Conservation (phyloP, 2,329 filamentous ascomycete species). For the Paraphaeosphaeria sporulosa region DNA sequence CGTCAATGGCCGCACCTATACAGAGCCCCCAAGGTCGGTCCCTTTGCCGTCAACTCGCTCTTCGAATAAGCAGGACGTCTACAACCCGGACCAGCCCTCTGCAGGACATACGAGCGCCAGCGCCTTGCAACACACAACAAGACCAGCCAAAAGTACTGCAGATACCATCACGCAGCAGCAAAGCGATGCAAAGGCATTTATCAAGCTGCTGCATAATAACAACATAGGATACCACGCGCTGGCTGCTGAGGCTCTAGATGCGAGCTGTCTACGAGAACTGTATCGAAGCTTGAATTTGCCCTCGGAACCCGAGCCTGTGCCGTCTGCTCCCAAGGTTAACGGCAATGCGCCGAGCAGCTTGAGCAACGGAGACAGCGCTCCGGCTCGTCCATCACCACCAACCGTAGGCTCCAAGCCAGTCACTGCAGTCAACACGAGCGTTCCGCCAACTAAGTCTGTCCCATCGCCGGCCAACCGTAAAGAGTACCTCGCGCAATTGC, state of each 20-base stretch:
- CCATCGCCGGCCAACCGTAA: constrained; percentile 68
- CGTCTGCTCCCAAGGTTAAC: constrained; percentile 27
- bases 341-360: constrained; percentile 10
- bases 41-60: constrained; percentile 18
- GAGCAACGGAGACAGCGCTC: constrained; percentile 9
- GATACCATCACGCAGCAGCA: constrained; percentile 31
- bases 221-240: constrained; percentile 79
- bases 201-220: constrained; percentile 55
- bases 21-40: constrained; percentile 34
- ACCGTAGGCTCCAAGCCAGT: constrained; percentile 20
- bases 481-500: constrained; percentile 76
- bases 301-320: constrained; percentile 35
- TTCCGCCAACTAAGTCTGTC: constrained; percentile 43
- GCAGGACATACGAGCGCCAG: constrained; percentile 23
- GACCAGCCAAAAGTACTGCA: constrained; percentile 7
- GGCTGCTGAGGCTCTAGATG: constrained; percentile 41
- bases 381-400: constrained; percentile 17
- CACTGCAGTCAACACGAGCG: constrained; percentile 32
- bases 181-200: constrained; percentile 46
- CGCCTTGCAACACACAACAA: constrained; percentile 11
- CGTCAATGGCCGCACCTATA: constrained; percentile 15
- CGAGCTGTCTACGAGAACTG: constrained; percentile 34
- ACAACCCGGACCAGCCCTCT: constrained; percentile 30
- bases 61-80: constrained; percentile 17
- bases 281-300: constrained; percentile 40